These are phyloP conservation scores for Orbilia oligospora DNA, from an alignment of 2,329 filamentous ascomycete genomes.

Conservation along the genomic window DNA sequence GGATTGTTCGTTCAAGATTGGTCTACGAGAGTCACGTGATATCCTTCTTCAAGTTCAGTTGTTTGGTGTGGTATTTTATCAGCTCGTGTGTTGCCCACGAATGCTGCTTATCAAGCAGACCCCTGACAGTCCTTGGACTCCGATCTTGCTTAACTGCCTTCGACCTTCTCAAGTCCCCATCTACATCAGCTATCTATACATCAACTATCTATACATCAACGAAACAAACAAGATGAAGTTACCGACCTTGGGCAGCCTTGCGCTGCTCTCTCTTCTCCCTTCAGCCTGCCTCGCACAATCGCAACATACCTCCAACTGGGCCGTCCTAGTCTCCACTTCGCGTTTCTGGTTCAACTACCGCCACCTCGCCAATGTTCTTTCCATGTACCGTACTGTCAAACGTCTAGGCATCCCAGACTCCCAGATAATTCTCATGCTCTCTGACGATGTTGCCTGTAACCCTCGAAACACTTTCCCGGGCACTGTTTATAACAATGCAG, in stretches of 20 bases:
- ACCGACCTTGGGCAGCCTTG: conserved; percentile 41
- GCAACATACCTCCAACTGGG: conserved; percentile 98
- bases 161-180: no score
- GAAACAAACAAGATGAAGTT: conserved; percentile 44
- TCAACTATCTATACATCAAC: conserved; percentile 2
- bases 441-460: conserved; percentile 99
- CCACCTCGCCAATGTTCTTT: conserved; percentile 96
- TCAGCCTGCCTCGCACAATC: conserved; percentile 68
- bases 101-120: conserved; percentile 48
- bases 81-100: background rate
- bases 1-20: background rate
- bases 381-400: conserved; percentile 97
- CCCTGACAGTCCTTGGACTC: conserved; percentile 27
- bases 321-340: conserved; percentile 97
- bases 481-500: conserved; percentile 98
- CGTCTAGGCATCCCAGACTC: conserved; percentile 97
- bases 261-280: conserved; percentile 42
- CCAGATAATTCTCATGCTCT: conserved; percentile 99
- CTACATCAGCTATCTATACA: background rate
- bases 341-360: conserved; percentile 99
- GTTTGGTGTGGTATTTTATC: conserved; percentile 7
- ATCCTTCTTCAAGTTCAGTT: background rate
- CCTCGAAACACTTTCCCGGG: conserved; percentile 97
- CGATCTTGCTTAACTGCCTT: background rate
- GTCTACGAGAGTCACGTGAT: background rate